Evolutionary conservation across 1,139 yeast species (phyloP).

Genomic region (Spathaspora jeffriesii): DNA sequence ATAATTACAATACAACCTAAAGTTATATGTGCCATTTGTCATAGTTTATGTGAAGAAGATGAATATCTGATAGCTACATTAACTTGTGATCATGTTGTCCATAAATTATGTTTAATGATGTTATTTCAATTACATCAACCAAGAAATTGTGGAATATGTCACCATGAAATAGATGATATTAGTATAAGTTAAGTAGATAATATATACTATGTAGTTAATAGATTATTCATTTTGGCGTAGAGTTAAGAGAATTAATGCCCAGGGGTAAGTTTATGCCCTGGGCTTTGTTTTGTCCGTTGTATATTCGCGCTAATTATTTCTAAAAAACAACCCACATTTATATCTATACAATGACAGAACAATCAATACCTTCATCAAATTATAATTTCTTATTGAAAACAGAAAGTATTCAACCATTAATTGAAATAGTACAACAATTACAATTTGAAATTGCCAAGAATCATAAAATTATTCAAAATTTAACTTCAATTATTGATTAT

Average conservation of each 20-base stretch:
- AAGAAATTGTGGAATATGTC: background rate
- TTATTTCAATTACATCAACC: background rate
- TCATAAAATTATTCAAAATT: slow-evolving; percentile 21
- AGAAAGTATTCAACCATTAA: slow-evolving; percentile 36
- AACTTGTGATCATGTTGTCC: background rate
- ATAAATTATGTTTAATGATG: background rate
- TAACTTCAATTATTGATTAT: slow-evolving; percentile 26
- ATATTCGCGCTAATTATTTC: no score
- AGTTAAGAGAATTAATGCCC: no score
- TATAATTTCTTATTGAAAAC: slow-evolving; percentile 33
- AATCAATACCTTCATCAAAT: slow-evolving; percentile 5
- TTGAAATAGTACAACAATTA: slow-evolving; percentile 23
- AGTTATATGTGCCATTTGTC: no score
- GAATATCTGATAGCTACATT: background rate
- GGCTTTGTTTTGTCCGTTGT: no score
- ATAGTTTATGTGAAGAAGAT: background rate
- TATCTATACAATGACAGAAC: background rate
- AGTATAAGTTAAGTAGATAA: background rate
- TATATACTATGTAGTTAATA: no score
- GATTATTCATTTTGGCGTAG: background rate
- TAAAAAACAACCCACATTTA: no score
- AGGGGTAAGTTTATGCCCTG: no score
- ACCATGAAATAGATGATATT: background rate
- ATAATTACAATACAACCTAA: no score
- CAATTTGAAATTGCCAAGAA: slow-evolving; percentile 24